Conservation (phyloP, 129 eudicot species). For the Sambucus nigra region DNA sequence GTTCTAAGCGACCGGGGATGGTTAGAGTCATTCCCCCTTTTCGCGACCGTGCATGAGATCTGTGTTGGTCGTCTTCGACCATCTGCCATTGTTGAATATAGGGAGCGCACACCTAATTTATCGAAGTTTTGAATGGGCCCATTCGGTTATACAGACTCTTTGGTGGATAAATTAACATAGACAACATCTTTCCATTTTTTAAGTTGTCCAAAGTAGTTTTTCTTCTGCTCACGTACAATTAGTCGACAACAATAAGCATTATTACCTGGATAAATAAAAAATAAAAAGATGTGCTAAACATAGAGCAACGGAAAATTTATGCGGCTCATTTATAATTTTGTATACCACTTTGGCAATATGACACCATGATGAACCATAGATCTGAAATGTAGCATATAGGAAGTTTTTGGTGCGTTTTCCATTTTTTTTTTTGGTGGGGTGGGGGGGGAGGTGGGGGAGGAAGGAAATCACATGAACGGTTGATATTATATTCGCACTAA, state of each 20-base stretch:
- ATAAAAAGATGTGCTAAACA: too few relatives aligned
- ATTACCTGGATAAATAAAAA: neutral
- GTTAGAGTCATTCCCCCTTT: constrained; percentile 86
- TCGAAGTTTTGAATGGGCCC: constrained; percentile 27
- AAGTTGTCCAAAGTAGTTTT: neutral
- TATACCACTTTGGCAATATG: neutral
- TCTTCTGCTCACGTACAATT: too few relatives aligned
- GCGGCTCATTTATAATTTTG: too few relatives aligned
- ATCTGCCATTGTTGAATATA: constrained; percentile 69
- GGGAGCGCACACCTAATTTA: constrained; percentile 46
- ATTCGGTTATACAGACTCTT: constrained; percentile 20
- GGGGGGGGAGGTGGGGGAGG: too few relatives aligned
- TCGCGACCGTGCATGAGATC: constrained; percentile 90
- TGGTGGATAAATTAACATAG: neutral
- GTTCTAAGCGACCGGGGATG: constrained; percentile 74
- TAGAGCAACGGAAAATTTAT: too few relatives aligned
- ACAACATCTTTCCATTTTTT: neutral
- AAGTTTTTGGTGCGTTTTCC: neutral
- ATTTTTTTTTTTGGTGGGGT: too few relatives aligned
- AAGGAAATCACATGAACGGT: too few relatives aligned
- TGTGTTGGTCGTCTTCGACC: constrained; percentile 76
- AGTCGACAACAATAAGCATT: too few relatives aligned
- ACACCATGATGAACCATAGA: neutral
- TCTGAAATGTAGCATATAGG: neutral
- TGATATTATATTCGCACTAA: too few relatives aligned